Percentiles rank a stretch among this genome's conserved stretches.
Conservation (phyloP, 169 alveolate species). For the Cryptosporidium ryanae region DNA sequence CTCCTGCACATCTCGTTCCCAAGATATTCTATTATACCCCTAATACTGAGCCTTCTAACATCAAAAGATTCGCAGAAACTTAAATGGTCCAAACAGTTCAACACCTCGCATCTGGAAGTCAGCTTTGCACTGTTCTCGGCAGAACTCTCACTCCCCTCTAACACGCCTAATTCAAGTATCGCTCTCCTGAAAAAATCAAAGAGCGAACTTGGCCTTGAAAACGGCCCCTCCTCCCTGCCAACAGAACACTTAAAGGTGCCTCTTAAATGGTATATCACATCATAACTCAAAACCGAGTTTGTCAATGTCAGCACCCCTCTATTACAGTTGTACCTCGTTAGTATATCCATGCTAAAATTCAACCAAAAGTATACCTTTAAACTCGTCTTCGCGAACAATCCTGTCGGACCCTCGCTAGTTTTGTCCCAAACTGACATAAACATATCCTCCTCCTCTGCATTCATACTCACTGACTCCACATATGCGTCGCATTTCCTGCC, state of each 20-base stretch:
- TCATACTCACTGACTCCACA: conserved; percentile 4
- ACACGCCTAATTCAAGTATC: not conserved
- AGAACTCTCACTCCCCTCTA: not conserved
- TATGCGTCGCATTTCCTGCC: conserved; percentile 28
- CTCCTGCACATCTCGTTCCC: not conserved
- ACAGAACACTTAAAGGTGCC: not conserved
- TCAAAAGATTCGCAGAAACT: not conserved
- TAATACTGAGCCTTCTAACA: not conserved
- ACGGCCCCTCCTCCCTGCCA: not conserved
- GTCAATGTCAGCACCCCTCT: conserved; percentile 37
- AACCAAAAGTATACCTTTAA: conserved; percentile 35
- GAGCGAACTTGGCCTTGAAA: not conserved
- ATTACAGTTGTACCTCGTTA: conserved; percentile 36
- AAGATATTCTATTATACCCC: conserved; percentile 6
- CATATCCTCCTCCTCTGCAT: not conserved
- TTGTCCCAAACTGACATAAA: not conserved
- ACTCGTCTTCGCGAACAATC: not conserved
- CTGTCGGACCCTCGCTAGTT: not conserved
- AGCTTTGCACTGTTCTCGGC: not conserved
- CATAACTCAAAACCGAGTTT: not conserved
- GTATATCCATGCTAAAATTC: conserved; percentile 10
- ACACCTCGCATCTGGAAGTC: conserved; percentile 7
- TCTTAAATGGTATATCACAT: conserved; percentile 30
- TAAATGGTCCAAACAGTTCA: conserved; percentile 40
- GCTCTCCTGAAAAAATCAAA: conserved; percentile 14